Evolutionary conservation across 2,329 filamentous ascomycete species (phyloP), one percentile per base, ranked within the genome.

Genomic region (Torrubiella hemipterigena): DNA sequence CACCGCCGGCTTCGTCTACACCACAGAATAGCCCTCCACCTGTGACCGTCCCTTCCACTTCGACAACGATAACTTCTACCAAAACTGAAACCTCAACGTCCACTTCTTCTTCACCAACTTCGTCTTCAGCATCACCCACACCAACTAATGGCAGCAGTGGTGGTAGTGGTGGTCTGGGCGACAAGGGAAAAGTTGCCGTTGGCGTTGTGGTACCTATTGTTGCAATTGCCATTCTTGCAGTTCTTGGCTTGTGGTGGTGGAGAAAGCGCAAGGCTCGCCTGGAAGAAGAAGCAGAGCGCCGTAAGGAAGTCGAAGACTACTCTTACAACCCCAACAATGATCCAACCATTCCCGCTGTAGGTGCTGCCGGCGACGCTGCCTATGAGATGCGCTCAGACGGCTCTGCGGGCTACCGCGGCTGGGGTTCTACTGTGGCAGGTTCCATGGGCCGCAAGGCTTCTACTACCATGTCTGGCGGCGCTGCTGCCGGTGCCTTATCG

Each of bases 241-340:
- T 89, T 7, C 74, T 73, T 4, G 81, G 77, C 6, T 65, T 95
- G 17, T 86, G 82, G 54, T 74, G 89, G 49, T 98, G 86, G 85
- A 77, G 83, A 51, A 86, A 77, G 61, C 80, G 86, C 40, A 93
- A 93, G 61, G 77, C 82, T 47, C 76, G 78, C 41, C 91, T 85
- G 63, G 74, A 76, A 40, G 81, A 80, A 11, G 85, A 91, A 49
- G 91, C 95, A 51, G 76, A 87, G 46, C 75, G 91, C 30, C 75
- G 87, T 40, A 95, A 95, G 61, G 91, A 98, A 57, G 86, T 95
- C 9, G 89, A 96, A 54, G 91, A 96, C 51, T 96, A 96, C 52
- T 80, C 82, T 19, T 96, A 87, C 65, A 96, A 96, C 54, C 91
- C 91, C n/a, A 96, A 96, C 57, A 79, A 86, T 37, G 87, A 95